These are phyloP conservation scores for Salix koriyanagi DNA, from an alignment of 345 rosid genomes.

Conservation along the genomic window DNA sequence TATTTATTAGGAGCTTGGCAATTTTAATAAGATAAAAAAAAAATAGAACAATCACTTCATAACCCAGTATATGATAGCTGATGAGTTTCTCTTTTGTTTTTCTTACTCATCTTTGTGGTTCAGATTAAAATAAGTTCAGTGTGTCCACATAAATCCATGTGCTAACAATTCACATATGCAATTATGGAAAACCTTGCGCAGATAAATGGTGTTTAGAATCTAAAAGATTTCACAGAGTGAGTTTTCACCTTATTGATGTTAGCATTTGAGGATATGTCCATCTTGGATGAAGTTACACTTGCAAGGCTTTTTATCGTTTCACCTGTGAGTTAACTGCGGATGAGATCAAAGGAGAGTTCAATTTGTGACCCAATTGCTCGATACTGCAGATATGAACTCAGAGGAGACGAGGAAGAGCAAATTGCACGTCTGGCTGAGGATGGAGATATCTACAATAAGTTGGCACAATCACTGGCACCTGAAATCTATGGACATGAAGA, in stretches of 20 bases:
- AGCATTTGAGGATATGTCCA: background rate
- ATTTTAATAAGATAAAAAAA: background rate
- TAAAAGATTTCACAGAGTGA: background rate
- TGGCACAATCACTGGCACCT: constrained; percentile 87
- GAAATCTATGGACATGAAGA: constrained; percentile 99
- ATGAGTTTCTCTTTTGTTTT: too few relatives aligned
- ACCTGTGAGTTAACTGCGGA: background rate
- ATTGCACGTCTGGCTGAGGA: constrained; percentile 87
- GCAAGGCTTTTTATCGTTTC: background rate
- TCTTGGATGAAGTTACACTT: background rate
- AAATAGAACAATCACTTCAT: too few relatives aligned
- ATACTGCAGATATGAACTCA: constrained; percentile 69
- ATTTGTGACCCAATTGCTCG: constrained; percentile 1
- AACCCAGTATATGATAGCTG: too few relatives aligned
- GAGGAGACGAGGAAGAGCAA: constrained; percentile 82
- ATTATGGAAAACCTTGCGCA: too few relatives aligned
- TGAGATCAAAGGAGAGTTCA: background rate
- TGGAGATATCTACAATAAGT: constrained; percentile 92
- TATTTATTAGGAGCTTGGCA: background rate
- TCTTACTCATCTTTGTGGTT: background rate
- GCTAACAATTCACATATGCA: background rate
- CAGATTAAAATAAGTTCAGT: background rate
- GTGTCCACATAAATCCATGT: background rate
- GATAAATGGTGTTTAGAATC: too few relatives aligned
- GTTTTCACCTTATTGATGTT: background rate